Percentiles rank a stretch among this genome's conserved stretches.
phyloP scores from a whole-genome alignment of 768 basidiomycete species.

The Fomitopsis pulvina region DNA sequence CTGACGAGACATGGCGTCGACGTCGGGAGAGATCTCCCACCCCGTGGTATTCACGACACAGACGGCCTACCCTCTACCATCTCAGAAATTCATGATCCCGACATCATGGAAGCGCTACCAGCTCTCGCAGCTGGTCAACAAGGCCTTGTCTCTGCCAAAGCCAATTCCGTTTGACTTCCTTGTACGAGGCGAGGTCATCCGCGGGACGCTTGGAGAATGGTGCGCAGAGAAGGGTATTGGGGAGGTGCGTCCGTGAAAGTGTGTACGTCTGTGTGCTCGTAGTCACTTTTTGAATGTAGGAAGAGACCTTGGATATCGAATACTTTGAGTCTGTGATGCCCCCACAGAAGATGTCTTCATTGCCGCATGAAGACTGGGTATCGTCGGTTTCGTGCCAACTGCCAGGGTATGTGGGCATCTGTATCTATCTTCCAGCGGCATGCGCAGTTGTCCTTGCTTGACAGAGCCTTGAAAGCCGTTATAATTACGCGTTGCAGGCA shows the following conservation, averaged over 20 bases:
- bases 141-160: constrained; percentile 67
- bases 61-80: constrained; percentile 66
- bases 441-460: too few species aligned
- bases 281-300: constrained; percentile 33
- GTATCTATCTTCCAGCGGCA: too few species aligned
- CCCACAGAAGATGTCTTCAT: constrained; percentile 69
- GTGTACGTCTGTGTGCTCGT: background rate
- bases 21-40: constrained; percentile 28
- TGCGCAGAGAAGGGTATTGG: constrained; percentile 61
- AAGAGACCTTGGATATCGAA: constrained; percentile 88
- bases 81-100: constrained; percentile 91
- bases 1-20: background rate
- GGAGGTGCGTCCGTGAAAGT: constrained; percentile 42
- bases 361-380: constrained; percentile 93
- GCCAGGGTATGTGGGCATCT: constrained; percentile 46
- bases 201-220: constrained; percentile 69
- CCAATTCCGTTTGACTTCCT: constrained; percentile 93
- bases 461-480: too few species aligned
- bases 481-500: too few species aligned
- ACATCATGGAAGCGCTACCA: constrained; percentile 90
- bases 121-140: constrained; percentile 95
- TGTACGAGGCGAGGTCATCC: constrained; percentile 73
- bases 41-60: constrained; percentile 72
- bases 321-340: constrained; percentile 88
- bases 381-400: constrained; percentile 65